phyloP scores from a whole-genome alignment of 306 rosid species.

The Luffa acutangula region DNA sequence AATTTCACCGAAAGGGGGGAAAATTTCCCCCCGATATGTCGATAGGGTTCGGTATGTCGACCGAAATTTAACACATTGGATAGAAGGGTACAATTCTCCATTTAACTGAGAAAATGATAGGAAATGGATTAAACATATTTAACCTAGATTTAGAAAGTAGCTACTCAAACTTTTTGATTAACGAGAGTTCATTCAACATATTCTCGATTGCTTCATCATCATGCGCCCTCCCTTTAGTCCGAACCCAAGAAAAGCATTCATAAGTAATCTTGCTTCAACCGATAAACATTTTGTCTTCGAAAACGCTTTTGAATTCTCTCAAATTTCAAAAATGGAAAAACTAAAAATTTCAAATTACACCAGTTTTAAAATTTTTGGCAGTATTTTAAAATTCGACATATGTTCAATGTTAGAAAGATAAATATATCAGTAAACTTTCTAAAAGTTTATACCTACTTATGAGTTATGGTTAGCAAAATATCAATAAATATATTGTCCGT shows the following conservation, averaged over 20 bases:
- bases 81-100: background rate
- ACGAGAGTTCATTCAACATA: conserved; percentile 73
- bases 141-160: background rate
- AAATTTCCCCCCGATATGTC: no score
- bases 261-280: background rate
- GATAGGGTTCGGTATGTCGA: no score
- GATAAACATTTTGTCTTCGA: background rate
- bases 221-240: conserved; percentile 87
- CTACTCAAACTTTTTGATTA: conserved; percentile 85
- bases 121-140: background rate
- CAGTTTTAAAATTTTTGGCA: background rate
- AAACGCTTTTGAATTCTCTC: background rate
- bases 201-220: conserved; percentile 94
- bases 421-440: background rate
- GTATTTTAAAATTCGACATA: background rate
- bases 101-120: background rate
- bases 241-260: conserved; percentile 7
- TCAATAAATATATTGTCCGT: background rate
- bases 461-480: background rate
- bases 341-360: background rate
- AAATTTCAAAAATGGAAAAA: background rate
- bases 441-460: background rate
- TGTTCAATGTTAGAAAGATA: background rate
- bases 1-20: no score
- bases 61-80: no score